Evolutionary conservation across 2,329 filamentous ascomycete species (phyloP), one percentile per base, ranked within the genome.

Genomic region (Ophiostoma sp.): DNA sequence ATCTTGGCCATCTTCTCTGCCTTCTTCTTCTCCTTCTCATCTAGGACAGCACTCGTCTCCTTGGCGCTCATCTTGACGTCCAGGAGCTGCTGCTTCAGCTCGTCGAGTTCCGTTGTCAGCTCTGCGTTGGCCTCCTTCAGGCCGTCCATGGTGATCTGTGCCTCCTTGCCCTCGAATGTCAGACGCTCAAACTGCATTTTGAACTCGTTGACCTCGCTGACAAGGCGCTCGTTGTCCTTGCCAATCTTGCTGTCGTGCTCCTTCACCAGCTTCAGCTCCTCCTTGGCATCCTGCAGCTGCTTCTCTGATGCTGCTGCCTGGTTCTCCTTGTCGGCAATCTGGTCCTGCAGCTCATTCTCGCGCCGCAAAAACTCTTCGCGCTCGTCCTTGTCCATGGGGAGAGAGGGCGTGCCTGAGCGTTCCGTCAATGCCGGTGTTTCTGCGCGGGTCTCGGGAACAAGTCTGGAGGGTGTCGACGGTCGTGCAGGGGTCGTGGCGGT

Each of bases 1-100:
- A 99, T 99, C 84, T 97, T 91, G 60, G 95, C 95, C 95, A 99
- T 99, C 80, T 96, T 95, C 81, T 99, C 95, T 0, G 93, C 92
- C 84, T 99, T 99, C 81, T 93, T 93, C 83, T 93, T 94, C 80
- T 98, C 96, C 84, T 99, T 99, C 80, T 98, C 95, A 74, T 98
- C 94, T 27, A 96, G 81, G 16, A 92, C 89, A 8, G 93, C 93
- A 62, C 87, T 93, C 1, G 91, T 94, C 80, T 98, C 95, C 81
- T 95, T 96, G 69, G 94, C 93, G 73, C 88, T 95, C 91, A 98
- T 97, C 81, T 94, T 94, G 64, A 95, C 93, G 77, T 98, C 93
- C 18, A 98, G 84, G 66, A 99, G 87, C 76, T 97, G 93, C 78
- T 97, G 93, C 81, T 98, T 98, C 70, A 98, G 86, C 68, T 97